A percentile compares a stretch with the other conserved stretches of the same genome.
These are phyloP conservation scores for Thelonectria discophora DNA, from an alignment of 2,329 filamentous ascomycete species.

Conservation along the genomic window DNA sequence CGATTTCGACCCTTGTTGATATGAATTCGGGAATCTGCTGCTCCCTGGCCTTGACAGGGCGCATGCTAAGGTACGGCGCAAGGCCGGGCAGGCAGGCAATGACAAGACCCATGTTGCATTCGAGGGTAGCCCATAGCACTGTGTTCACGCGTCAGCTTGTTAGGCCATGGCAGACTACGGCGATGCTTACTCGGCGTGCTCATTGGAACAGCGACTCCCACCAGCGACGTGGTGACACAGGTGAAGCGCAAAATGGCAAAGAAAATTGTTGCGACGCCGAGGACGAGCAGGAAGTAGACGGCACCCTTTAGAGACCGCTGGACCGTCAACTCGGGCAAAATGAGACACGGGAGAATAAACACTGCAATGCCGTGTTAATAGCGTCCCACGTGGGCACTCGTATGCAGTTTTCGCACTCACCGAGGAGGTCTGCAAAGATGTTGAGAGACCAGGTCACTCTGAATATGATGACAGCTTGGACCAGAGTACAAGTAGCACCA, in stretches of 20 bases:
- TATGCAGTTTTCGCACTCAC: neutral
- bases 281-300: neutral
- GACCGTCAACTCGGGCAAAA: neutral
- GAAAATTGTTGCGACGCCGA: neutral
- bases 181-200: neutral
- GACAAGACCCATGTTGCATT: neutral
- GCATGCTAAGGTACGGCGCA: slow-evolving; percentile 4
- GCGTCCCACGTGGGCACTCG: too few relatives aligned
- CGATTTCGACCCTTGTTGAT: too few relatives aligned
- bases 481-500: neutral
- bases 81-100: neutral
- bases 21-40: neutral
- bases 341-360: neutral
- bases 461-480: accelerated
- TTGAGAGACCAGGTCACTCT: slow-evolving; percentile 17
- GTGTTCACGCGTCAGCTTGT: neutral
- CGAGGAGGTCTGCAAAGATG: slow-evolving; percentile 24
- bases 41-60: slow-evolving; percentile 12
- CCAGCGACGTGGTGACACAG: neutral
- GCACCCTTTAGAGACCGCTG: neutral
- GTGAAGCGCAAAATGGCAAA: neutral
- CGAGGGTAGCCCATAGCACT: neutral
- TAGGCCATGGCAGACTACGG: neutral
- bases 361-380: neutral
- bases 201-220: neutral